Conservation (phyloP, 305 asterid species). For the Stenogyne calaminthoides region DNA sequence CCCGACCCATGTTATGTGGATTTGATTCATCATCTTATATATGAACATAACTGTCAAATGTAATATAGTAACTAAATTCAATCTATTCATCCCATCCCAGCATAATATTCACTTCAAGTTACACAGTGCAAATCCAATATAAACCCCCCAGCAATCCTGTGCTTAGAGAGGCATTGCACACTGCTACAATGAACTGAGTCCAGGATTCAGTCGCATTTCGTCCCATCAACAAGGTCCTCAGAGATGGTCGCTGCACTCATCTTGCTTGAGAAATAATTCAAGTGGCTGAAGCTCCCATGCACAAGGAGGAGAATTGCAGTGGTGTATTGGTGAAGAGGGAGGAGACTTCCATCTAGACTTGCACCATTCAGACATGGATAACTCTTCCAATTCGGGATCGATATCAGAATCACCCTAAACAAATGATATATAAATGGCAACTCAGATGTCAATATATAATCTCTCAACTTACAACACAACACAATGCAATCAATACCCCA, state of each 20-base stretch:
- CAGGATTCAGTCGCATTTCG: too few relatives aligned
- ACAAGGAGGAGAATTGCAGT: constrained; percentile 35
- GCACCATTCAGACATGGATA: constrained; percentile 38
- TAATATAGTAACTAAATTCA: too few relatives aligned
- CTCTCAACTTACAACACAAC: not conserved
- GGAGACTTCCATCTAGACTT: constrained; percentile 44
- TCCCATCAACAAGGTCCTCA: too few relatives aligned
- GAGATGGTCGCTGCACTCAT: not conserved
- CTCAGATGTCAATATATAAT: constrained; percentile 8
- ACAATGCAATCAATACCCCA: not conserved
- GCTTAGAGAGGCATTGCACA: too few relatives aligned
- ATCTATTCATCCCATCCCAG: too few relatives aligned
- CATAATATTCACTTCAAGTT: too few relatives aligned
- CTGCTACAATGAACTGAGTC: too few relatives aligned
- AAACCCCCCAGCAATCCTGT: too few relatives aligned
- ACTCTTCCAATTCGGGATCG: constrained; percentile 40
- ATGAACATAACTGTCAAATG: too few relatives aligned
- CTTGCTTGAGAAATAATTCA: constrained; percentile 45
- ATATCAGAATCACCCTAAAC: constrained; percentile 30
- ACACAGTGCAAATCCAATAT: too few relatives aligned
- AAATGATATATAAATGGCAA: constrained; percentile 5
- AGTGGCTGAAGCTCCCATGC: constrained; percentile 37
- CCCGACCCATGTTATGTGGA: too few relatives aligned
- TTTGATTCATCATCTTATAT: too few relatives aligned
- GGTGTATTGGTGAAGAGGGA: constrained; percentile 48